Percentiles rank a stretch among this genome's conserved stretches.
Evolutionary conservation across 192 early-diverging fungal genomes (phyloP).

Genomic region (Dimargaris cristalligena): DNA sequence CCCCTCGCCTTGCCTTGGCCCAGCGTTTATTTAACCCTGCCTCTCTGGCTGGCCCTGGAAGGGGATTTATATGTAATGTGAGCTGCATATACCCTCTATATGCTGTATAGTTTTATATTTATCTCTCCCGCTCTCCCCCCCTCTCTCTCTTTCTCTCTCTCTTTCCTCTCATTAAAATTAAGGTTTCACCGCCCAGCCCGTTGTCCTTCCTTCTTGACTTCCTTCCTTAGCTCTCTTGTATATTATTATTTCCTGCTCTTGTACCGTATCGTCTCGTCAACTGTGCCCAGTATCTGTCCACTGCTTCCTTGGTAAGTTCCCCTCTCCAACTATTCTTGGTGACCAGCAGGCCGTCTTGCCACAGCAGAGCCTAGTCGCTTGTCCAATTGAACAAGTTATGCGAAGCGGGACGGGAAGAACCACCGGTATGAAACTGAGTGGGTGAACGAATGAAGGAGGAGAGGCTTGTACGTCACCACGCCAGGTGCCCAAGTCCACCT

Average conservation of each 20-base stretch:
- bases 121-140: too few relatives aligned
- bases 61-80: neutral
- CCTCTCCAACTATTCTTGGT: neutral
- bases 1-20: neutral
- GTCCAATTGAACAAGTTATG: too few relatives aligned
- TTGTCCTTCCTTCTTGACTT: neutral
- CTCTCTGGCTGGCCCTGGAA: too few relatives aligned
- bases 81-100: too few relatives aligned
- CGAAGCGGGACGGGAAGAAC: too few relatives aligned
- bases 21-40: neutral
- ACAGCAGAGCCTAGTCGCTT: neutral
- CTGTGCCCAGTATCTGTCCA: neutral
- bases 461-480: too few relatives aligned
- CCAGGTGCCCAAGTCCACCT: too few relatives aligned
- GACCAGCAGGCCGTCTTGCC: neutral
- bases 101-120: too few relatives aligned
- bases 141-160: neutral
- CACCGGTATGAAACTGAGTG: too few relatives aligned
- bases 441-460: too few relatives aligned
- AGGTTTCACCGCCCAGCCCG: neutral
- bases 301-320: neutral
- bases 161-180: neutral
- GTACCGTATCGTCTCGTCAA: neutral
- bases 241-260: neutral
- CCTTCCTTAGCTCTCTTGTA: neutral